Percentiles rank a stretch among this genome's conserved stretches.
Evolutionary conservation across 2,329 filamentous ascomycete genomes (phyloP).

Genomic region (Orbilia javanica): DNA sequence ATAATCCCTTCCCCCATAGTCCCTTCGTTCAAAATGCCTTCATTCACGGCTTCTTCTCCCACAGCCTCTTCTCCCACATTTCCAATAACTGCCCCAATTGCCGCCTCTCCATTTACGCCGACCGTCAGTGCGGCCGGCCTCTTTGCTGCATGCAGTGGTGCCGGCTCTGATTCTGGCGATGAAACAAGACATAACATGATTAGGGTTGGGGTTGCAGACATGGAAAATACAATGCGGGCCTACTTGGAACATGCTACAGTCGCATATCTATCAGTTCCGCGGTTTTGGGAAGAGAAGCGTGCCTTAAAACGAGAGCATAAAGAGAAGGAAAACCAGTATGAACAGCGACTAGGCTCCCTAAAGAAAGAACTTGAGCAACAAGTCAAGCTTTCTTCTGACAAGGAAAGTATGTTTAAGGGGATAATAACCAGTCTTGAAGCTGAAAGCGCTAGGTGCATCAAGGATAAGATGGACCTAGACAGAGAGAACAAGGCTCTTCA

Average conservation of each 20-base stretch:
- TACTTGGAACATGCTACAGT: conserved; percentile 8
- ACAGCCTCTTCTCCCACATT: no score
- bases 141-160: not conserved
- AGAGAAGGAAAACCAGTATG: not conserved
- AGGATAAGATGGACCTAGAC: not conserved
- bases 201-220: not conserved
- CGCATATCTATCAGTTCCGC: conserved; percentile 1
- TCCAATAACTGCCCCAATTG: not conserved
- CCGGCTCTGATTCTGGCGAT: not conserved
- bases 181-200: not conserved
- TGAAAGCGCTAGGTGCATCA: not conserved
- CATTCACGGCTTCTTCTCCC: not conserved
- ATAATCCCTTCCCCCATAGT: not conserved
- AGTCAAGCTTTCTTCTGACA: not conserved
- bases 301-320: not conserved
- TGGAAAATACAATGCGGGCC: not conserved
- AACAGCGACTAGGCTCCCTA: not conserved
- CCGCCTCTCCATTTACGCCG: not conserved
- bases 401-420: not conserved
- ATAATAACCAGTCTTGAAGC: not conserved
- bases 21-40: conserved; percentile 9
- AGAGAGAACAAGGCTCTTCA: not conserved
- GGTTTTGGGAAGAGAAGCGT: conserved; percentile 10
- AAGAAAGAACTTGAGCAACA: not conserved
- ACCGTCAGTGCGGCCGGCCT: not conserved